A percentile compares a stretch with the other conserved stretches of the same genome.
phyloP scores from a whole-genome alignment of 78 protist species.

The Dictyostelium intermedium region DNA sequence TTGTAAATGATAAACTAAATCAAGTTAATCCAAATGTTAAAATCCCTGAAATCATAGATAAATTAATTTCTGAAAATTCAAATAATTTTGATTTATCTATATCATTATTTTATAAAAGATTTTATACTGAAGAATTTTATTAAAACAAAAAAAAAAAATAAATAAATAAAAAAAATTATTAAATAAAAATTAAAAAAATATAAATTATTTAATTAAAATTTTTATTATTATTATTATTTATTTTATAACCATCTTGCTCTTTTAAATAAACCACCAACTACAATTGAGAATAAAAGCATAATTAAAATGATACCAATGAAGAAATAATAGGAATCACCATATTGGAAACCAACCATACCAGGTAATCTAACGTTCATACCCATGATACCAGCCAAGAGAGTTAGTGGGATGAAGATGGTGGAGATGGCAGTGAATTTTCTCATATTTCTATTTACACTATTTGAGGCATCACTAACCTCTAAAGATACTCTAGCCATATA shows the following conservation, averaged over 20 bases:
- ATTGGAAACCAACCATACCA: conserved; percentile 42
- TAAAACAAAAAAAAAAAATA: no score
- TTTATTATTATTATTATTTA: no score
- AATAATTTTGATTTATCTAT: neutral
- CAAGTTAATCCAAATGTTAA: neutral
- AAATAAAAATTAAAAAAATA: no score
- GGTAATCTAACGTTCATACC: conserved; percentile 79
- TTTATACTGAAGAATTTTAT: neutral
- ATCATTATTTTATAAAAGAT: neutral
- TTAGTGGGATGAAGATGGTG: conserved; percentile 70
- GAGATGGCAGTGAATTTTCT: conserved; percentile 75
- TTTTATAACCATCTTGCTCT: conserved; percentile 70
- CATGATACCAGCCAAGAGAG: conserved; percentile 38
- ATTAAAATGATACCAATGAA: conserved; percentile 41
- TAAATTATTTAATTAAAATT: no score
- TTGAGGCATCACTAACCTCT: conserved; percentile 73
- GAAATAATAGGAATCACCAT: conserved; percentile 32
- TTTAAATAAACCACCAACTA: conserved; percentile 25
- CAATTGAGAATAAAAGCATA: conserved; percentile 33
- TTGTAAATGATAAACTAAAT: neutral
- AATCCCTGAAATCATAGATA: neutral
- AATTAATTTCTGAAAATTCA: neutral
- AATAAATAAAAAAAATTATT: no score
- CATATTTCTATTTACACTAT: conserved; percentile 56
- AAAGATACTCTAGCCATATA: conserved; percentile 78